Conservation (phyloP, 495 filamentous ascomycete species). For the Articulospora tetracladia region DNA sequence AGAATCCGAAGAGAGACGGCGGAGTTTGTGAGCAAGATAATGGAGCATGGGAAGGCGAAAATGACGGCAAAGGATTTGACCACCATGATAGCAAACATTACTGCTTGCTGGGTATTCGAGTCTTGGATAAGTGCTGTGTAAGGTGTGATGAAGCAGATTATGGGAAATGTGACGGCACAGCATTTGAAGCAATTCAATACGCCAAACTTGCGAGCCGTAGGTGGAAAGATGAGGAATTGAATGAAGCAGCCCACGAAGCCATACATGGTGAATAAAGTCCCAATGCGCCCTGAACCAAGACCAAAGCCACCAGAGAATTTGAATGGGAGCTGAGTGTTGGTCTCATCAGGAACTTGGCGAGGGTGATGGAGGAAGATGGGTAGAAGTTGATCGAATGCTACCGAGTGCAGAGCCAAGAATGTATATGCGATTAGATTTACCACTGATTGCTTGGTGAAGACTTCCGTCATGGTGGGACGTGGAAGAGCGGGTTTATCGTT, state of each 20-base stretch:
- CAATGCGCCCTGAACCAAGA: constrained; percentile 65
- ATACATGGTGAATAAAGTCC: constrained; percentile 72
- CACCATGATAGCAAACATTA: constrained; percentile 54
- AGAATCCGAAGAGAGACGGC: constrained; percentile 69
- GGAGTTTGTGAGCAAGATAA: constrained; percentile 88
- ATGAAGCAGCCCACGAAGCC: constrained; percentile 66
- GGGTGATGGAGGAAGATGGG: constrained; percentile 81
- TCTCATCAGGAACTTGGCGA: constrained; percentile 39
- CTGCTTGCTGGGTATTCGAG: constrained; percentile 27
- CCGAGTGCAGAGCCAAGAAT: constrained; percentile 68
- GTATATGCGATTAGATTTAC: constrained; percentile 75
- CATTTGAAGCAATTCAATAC: constrained; percentile 64
- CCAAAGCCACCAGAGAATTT: constrained; percentile 78
- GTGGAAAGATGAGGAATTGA: constrained; percentile 78
- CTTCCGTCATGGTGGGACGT: constrained; percentile 55
- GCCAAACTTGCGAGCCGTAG: constrained; percentile 62
- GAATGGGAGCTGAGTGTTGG: constrained; percentile 66
- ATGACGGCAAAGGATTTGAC: constrained; percentile 67
- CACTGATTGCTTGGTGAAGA: constrained; percentile 70
- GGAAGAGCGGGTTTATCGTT: constrained; percentile 22
- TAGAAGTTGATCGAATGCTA: constrained; percentile 76
- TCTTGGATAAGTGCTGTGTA: constrained; percentile 62
- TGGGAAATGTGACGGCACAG: constrained; percentile 52
- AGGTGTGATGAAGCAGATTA: constrained; percentile 70
- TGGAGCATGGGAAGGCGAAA: constrained; percentile 81